These are phyloP conservation scores for Brassica napus DNA, from an alignment of 345 rosid genomes.

Conservation along the genomic window DNA sequence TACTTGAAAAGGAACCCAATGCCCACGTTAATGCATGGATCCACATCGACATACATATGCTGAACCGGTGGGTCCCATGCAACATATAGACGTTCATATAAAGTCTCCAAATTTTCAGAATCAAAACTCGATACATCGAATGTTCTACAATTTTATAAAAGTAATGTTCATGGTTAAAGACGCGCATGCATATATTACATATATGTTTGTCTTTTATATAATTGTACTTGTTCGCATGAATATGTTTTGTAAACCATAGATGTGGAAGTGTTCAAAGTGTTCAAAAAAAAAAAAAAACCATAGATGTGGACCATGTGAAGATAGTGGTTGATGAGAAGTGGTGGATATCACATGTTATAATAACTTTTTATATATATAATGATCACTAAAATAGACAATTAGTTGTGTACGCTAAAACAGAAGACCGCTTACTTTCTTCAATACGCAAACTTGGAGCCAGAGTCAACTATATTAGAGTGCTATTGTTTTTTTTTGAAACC, in stretches of 20 bases:
- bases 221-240: constrained; percentile 18
- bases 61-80: neutral
- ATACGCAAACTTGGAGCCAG: neutral
- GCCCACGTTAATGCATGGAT: constrained; percentile 2
- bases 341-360: constrained; percentile 26
- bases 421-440: neutral
- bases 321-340: constrained; percentile 17
- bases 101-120: constrained; percentile 8
- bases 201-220: constrained; percentile 17
- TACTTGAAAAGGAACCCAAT: neutral
- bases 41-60: neutral
- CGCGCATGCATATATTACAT: constrained; percentile 19
- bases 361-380: constrained; percentile 15
- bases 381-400: neutral
- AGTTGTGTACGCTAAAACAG: constrained; percentile 6
- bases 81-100: neutral
- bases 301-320: constrained; percentile 34
- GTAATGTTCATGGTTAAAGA: constrained; percentile 10
- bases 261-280: no score
- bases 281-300: no score
- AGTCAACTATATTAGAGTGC: neutral
- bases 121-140: constrained; percentile 31
- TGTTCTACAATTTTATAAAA: neutral
- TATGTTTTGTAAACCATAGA: neutral
- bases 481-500: no score